Conservation (phyloP, 305 asterid species). For the Caryopteris hybrid region DNA sequence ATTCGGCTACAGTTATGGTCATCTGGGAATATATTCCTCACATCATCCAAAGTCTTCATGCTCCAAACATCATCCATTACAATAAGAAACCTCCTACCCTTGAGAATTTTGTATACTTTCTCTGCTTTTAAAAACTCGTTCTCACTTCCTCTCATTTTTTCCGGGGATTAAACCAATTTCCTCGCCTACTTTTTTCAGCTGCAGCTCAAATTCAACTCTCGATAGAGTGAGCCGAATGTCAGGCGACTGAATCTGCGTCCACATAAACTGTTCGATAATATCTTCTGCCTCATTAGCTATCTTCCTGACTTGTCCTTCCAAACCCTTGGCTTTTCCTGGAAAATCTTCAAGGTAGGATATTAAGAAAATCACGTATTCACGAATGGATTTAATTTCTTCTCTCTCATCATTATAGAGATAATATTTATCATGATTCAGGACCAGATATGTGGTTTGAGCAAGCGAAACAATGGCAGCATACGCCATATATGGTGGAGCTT, state of each 20-base stretch:
- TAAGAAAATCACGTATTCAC: not conserved
- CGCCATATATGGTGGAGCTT: too few species aligned
- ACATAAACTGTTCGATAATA: not conserved
- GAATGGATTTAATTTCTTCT: not conserved
- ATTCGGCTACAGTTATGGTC: not conserved
- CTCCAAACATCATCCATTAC: not conserved
- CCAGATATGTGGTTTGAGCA: not conserved
- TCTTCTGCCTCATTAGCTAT: not conserved
- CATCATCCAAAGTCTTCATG: not conserved
- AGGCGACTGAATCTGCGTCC: too few species aligned
- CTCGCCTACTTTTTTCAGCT: not conserved
- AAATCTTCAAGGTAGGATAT: not conserved
- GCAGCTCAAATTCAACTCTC: not conserved
- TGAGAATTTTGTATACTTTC: not conserved
- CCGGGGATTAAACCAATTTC: not conserved
- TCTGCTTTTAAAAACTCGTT: not conserved
- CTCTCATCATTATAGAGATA: not conserved
- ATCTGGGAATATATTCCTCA: not conserved
- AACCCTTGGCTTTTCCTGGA: not conserved
- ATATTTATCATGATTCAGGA: not conserved
- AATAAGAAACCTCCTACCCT: not conserved
- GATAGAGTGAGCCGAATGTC: too few species aligned
- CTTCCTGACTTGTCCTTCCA: not conserved
- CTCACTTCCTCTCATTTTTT: too few species aligned
- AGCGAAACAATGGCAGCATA: not conserved